Evolutionary conservation across 805 yeast species (phyloP).

Genomic region (Helenozyma baotianmanensis): DNA sequence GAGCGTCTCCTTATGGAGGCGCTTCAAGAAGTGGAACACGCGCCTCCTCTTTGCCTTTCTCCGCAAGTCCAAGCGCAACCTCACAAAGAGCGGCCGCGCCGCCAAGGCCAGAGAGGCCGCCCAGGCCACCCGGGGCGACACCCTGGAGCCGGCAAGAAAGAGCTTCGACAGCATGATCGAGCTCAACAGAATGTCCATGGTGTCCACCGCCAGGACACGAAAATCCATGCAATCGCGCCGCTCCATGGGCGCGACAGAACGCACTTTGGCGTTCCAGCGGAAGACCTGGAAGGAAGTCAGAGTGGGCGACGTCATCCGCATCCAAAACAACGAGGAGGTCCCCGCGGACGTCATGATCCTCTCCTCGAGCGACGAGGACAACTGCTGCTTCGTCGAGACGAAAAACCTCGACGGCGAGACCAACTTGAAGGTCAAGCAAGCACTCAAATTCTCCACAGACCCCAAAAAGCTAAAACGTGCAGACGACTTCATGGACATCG

Average conservation of each 20-base stretch:
- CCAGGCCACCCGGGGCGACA: neutral
- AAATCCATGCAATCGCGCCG: slow-evolving; percentile 14
- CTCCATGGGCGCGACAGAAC: slow-evolving; percentile 8
- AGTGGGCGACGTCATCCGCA: slow-evolving; percentile 71
- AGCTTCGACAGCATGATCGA: slow-evolving; percentile 30
- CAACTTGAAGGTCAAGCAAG: slow-evolving; percentile 62
- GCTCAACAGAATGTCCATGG: slow-evolving; percentile 4
- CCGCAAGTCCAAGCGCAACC: slow-evolving; percentile 23
- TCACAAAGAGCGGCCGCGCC: slow-evolving; percentile 35
- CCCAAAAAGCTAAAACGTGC: slow-evolving; percentile 39
- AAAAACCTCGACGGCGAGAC: slow-evolving; percentile 84
- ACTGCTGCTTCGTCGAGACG: slow-evolving; percentile 72
- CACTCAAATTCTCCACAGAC: slow-evolving; percentile 56
- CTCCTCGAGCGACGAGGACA: slow-evolving; percentile 64
- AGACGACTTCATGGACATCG: slow-evolving; percentile 35
- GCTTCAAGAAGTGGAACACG: slow-evolving; percentile 52
- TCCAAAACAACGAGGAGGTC: slow-evolving; percentile 70
- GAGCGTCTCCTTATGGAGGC: slow-evolving; percentile 63
- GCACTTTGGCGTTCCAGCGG: slow-evolving; percentile 21
- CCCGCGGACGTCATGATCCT: slow-evolving; percentile 71
- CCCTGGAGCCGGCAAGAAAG: slow-evolving; percentile 13
- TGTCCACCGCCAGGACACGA: slow-evolving; percentile 6
- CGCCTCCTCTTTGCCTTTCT: slow-evolving; percentile 24
- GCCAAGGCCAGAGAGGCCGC: slow-evolving; percentile 18
- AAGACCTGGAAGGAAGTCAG: slow-evolving; percentile 59